phyloP scores from a whole-genome alignment of 2,329 filamentous ascomycete species.

The Scedosporium minutisporum region DNA sequence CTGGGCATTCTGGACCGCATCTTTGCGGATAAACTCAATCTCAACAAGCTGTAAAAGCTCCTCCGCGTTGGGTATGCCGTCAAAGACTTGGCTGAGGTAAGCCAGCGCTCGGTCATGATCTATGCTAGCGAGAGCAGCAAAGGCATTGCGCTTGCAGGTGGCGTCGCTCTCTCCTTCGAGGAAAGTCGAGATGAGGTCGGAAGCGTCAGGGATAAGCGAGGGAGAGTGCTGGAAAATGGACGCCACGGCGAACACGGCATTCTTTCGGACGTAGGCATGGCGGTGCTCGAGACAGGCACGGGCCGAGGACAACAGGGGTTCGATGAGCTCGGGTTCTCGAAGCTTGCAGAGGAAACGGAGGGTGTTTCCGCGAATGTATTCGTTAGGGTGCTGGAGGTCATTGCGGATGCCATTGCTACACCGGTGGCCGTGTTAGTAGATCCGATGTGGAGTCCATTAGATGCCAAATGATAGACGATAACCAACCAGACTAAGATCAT shows the following conservation, averaged over 20 bases:
- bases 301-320: constrained; percentile 86
- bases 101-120: constrained; percentile 86
- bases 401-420: constrained; percentile 92
- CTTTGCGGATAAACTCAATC: constrained; percentile 94
- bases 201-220: constrained; percentile 85
- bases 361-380: constrained; percentile 98
- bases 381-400: constrained; percentile 93
- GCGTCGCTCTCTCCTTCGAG: constrained; percentile 83
- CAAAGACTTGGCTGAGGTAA: constrained; percentile 82
- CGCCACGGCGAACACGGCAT: constrained; percentile 88
- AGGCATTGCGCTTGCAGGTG: constrained; percentile 96
- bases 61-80: constrained; percentile 87
- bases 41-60: constrained; percentile 89
- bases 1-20: constrained; percentile 85
- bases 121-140: constrained; percentile 81
- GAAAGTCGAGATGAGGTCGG: constrained; percentile 84
- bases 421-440: not conserved
- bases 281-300: constrained; percentile 89
- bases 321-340: constrained; percentile 88
- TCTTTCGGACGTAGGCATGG: constrained; percentile 96
- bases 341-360: constrained; percentile 95
- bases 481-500: constrained; percentile 94
- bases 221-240: constrained; percentile 89
- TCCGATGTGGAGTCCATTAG: not conserved
- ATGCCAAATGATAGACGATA: not conserved